Percentiles rank a stretch among this genome's conserved stretches.
These are phyloP conservation scores for Poa pratensis DNA, from an alignment of 176 grass and related monocot genomes.

Conservation along the genomic window DNA sequence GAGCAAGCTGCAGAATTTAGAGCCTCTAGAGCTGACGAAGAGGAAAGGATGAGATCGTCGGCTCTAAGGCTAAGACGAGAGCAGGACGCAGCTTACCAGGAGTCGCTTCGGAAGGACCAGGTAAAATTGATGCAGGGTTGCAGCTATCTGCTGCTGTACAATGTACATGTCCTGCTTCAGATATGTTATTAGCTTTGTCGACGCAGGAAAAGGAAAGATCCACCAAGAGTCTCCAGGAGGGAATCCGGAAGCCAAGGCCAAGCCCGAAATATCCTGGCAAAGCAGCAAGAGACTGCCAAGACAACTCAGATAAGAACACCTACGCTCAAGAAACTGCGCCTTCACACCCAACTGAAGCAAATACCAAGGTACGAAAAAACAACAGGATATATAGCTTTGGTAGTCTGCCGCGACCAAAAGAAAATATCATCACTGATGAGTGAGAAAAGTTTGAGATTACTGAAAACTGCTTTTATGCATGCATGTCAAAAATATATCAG, in stretches of 20 bases:
- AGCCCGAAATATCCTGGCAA: slow-evolving; percentile 17
- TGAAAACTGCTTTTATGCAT: not conserved
- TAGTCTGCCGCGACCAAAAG: no score
- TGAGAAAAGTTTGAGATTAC: not conserved
- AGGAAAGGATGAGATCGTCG: slow-evolving; percentile 51
- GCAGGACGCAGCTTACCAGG: slow-evolving; percentile 71
- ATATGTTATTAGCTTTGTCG: not conserved
- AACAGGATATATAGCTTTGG: not conserved
- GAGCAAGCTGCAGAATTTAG: slow-evolving; percentile 24
- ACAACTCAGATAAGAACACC: slow-evolving; percentile 32
- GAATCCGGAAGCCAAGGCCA: slow-evolving; percentile 25
- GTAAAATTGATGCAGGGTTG: not conserved
- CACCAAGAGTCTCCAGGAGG: slow-evolving; percentile 38
- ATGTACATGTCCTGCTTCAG: not conserved
- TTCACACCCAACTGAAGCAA: slow-evolving; percentile 50
- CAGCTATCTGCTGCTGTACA: not conserved
- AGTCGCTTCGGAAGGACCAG: slow-evolving; percentile 69
- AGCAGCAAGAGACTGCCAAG: slow-evolving; percentile 35
- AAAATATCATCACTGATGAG: not conserved
- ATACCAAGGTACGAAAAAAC: slow-evolving; percentile 53
- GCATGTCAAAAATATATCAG: not conserved
- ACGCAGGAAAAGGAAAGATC: slow-evolving; percentile 57
- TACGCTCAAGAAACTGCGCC: slow-evolving; percentile 36
- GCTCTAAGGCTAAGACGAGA: slow-evolving; percentile 50
- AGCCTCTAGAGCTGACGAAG: slow-evolving; percentile 55